Conservation (phyloP, 1,284 basidiomycete genomes). For the Tylopilus orsonianus region DNA sequence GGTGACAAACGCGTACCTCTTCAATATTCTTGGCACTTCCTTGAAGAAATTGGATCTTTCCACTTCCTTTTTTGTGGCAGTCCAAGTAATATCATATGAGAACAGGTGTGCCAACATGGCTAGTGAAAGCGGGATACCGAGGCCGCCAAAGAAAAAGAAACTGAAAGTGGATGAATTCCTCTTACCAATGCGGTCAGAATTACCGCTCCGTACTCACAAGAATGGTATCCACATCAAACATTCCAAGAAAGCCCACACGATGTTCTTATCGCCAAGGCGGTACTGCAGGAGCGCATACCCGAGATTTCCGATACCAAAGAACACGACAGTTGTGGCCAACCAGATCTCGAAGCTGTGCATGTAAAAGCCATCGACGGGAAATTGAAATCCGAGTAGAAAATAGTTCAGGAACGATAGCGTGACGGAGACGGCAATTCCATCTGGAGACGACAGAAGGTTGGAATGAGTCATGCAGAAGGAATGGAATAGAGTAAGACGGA, state of each 20-base stretch:
- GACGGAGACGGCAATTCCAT: constrained; percentile 72
- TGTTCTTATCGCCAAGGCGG: constrained; percentile 62
- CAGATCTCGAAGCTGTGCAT: constrained; percentile 75
- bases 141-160: constrained; percentile 83
- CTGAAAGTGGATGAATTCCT: constrained; percentile 38
- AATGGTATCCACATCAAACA: constrained; percentile 78
- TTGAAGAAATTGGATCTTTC: constrained; percentile 85
- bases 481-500: constrained; percentile 24
- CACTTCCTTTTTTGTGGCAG: constrained; percentile 77
- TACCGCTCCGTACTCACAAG: constrained; percentile 56
- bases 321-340: constrained; percentile 75
- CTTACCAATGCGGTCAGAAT: not conserved
- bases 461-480: not conserved
- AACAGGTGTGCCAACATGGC: constrained; percentile 81
- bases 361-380: constrained; percentile 68
- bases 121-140: constrained; percentile 70
- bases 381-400: constrained; percentile 66
- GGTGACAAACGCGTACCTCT: constrained; percentile 62
- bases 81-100: constrained; percentile 84
- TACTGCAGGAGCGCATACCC: constrained; percentile 74
- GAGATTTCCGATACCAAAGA: constrained; percentile 71
- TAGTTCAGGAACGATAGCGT: constrained; percentile 70
- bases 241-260: constrained; percentile 56
- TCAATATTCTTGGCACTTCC: constrained; percentile 79
- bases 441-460: constrained; percentile 34